These are phyloP conservation scores for Geotrichum ghanense DNA, from an alignment of 805 yeast genomes.

Conservation along the genomic window DNA sequence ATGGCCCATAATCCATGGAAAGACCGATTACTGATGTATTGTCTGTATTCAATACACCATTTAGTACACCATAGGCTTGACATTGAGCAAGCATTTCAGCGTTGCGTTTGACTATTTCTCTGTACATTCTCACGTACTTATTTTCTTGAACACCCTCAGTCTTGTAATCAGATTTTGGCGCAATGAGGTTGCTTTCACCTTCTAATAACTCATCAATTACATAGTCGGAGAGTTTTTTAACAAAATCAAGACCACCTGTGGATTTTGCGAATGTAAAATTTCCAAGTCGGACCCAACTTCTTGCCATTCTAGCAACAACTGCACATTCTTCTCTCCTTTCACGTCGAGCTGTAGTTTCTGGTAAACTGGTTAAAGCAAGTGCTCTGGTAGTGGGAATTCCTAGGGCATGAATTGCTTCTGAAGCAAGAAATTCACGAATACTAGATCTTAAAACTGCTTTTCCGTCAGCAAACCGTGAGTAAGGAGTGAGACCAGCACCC, in stretches of 20 bases:
- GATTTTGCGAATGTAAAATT: conserved; percentile 73
- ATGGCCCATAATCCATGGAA: conserved; percentile 91
- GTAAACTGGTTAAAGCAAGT: conserved; percentile 56
- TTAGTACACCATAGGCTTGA: conserved; percentile 87
- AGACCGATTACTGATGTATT: conserved; percentile 84
- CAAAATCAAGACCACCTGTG: conserved; percentile 55
- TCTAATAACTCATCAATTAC: conserved; percentile 53
- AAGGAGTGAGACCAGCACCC: conserved; percentile 90
- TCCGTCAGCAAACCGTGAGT: conserved; percentile 92
- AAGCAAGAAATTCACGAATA: conserved; percentile 74
- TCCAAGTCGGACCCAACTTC: conserved; percentile 80
- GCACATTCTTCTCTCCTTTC: conserved; percentile 68
- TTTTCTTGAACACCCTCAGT: conserved; percentile 30
- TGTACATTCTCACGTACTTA: conserved; percentile 58
- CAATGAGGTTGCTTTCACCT: conserved; percentile 25
- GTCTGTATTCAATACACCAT: conserved; percentile 92
- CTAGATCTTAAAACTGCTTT: conserved; percentile 85
- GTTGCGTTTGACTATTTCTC: conserved; percentile 61
- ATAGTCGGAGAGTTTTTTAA: conserved; percentile 57
- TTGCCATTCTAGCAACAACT: conserved; percentile 71
- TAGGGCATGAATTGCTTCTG: conserved; percentile 69
- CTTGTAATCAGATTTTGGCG: conserved; percentile 16
- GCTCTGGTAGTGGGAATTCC: conserved; percentile 87
- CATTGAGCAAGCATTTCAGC: conserved; percentile 71
- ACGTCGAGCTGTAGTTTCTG: conserved; percentile 68